Conservation (phyloP, 1,139 yeast species). For the Pichia norvegensis region DNA sequence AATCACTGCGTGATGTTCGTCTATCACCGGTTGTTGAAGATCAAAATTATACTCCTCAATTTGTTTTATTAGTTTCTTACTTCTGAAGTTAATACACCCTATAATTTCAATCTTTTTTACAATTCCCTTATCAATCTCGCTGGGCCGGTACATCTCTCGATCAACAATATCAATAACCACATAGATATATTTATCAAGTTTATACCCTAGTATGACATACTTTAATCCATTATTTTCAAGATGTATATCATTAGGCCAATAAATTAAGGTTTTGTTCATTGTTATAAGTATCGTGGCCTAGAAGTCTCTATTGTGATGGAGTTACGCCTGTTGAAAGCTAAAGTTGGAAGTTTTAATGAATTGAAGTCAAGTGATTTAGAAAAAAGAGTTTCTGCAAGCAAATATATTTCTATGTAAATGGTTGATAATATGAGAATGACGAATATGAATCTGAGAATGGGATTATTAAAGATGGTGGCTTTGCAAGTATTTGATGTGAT, state of each 20-base stretch:
- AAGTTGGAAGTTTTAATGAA: constrained; percentile 5
- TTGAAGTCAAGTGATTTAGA: constrained; percentile 9
- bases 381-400: constrained; percentile 9
- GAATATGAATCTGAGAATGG: constrained; percentile 3
- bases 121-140: constrained; percentile 15
- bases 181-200: constrained; percentile 13
- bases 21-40: constrained; percentile 14
- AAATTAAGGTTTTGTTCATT: constrained; percentile 13
- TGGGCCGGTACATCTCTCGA: constrained; percentile 13
- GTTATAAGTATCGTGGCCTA: neutral
- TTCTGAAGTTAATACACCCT: constrained; percentile 20
- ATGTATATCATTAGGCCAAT: constrained; percentile 27
- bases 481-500: neutral
- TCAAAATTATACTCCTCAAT: constrained; percentile 14
- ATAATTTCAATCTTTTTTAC: constrained; percentile 18
- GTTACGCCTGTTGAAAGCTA: constrained; percentile 12
- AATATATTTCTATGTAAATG: constrained; percentile 9
- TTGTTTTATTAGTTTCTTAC: constrained; percentile 12
- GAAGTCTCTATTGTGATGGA: constrained; percentile 4
- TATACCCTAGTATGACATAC: constrained; percentile 23
- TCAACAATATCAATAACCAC: constrained; percentile 22
- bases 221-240: constrained; percentile 5
- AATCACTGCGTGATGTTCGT: constrained; percentile 32
- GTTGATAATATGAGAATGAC: constrained; percentile 11
- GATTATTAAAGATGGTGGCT: neutral